These are phyloP conservation scores for Phellopilus nigrolimitatus DNA, from an alignment of 1,284 basidiomycete species.

Conservation along the genomic window DNA sequence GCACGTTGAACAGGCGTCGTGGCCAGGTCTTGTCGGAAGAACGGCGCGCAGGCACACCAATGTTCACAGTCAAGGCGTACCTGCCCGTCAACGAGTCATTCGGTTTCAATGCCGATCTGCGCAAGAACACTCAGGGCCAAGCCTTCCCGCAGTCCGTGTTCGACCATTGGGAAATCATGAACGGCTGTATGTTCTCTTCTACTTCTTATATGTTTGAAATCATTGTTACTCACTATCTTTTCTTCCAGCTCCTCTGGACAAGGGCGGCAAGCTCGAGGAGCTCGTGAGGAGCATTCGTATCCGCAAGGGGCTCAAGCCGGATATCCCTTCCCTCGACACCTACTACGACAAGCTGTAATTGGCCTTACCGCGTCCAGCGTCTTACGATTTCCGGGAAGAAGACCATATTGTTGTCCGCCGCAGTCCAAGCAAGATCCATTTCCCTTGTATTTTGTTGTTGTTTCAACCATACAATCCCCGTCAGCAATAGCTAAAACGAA, in stretches of 20 bases:
- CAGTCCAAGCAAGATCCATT: not conserved
- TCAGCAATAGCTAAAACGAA: not conserved
- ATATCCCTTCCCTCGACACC: slow-evolving; percentile 78
- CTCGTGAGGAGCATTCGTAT: slow-evolving; percentile 80
- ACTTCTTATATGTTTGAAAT: slow-evolving; percentile 21
- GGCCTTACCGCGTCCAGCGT: not conserved
- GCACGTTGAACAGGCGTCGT: slow-evolving; percentile 93
- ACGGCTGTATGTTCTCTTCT: slow-evolving; percentile 56
- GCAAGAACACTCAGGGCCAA: slow-evolving; percentile 91
- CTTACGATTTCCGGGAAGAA: not conserved
- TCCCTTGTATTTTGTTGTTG: not conserved
- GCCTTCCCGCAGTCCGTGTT: slow-evolving; percentile 98
- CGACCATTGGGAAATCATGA: slow-evolving; percentile 87
- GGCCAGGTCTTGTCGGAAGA: slow-evolving; percentile 98
- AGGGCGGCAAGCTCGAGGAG: slow-evolving; percentile 87
- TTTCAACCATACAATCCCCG: not conserved
- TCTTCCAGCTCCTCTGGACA: slow-evolving; percentile 64
- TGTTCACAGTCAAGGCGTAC: slow-evolving; percentile 99
- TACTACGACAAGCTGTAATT: slow-evolving; percentile 86
- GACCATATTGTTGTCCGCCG: not conserved
- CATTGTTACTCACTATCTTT: slow-evolving; percentile 16
- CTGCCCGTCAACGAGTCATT: slow-evolving; percentile 97
- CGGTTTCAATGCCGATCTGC: slow-evolving; percentile 97
- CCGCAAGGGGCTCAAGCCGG: slow-evolving; percentile 94
- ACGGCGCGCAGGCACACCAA: slow-evolving; percentile 95